Evolutionary conservation across 1,139 yeast species (phyloP), one percentile per base, ranked within the genome.

Genomic region (Pichia norvegensis): DNA sequence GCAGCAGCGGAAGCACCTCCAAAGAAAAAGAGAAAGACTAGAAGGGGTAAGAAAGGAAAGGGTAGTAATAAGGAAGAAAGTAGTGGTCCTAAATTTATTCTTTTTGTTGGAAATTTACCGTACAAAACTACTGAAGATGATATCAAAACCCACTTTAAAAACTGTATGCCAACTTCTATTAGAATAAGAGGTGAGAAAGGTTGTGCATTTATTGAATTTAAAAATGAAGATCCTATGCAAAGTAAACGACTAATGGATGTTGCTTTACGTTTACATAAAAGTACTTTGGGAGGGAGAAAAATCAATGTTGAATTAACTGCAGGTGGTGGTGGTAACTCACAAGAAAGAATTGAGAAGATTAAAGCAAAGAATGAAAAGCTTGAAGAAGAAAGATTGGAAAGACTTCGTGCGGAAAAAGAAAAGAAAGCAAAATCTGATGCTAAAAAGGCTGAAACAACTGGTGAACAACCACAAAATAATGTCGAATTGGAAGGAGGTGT

Each of bases 281-380:
- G 90, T 5, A 60, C 69, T 16, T 63, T 90, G 49, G 73, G 78
- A 50, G 73, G 76, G 46, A 73, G 96, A 53, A 85, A 80, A 62
- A 87, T 92, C 59, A 92, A 92, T 60, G 97, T 92, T 31, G 98
- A 92, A 65, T 73, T 92, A 58, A 92, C 97, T 2, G 98, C 87
- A 41, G 98, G 98, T 44, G 98, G 98, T 41, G 98, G 98, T 39
- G 98, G 98, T 43, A 90, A 90, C 64, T 81, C 95, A 8, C 72
- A 74, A 46, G 72, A 69, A 36, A 72, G 98, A 55, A 61, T 78
- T 48, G 74, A 75, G 42, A 92, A 92, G 67, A 74, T 92, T 57
- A 78, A 78, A 60, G 78, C 75, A 44, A 90, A 92, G 72, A 88
- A 90, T 62, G 84, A 78, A 44, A 82, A 81, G 58, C 67, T 87